Conservation (phyloP, 176 grass and related monocot genomes). For the Bonia amplexicaulis region DNA sequence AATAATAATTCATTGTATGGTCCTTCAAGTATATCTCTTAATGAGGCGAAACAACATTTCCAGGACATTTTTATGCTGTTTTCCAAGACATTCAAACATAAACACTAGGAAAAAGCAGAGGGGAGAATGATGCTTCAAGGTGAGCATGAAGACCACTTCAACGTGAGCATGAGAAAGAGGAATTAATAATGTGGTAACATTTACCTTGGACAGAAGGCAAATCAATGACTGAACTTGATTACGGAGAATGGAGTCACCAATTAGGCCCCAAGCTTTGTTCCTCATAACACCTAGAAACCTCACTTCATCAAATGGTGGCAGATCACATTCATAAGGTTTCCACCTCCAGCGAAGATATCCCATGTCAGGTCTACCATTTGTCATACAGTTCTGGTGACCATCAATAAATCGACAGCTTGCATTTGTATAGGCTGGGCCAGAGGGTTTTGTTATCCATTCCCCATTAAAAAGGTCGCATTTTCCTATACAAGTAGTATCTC, state of each 20-base stretch:
- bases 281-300: slow-evolving; percentile 66
- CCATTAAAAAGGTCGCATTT: slow-evolving; percentile 62
- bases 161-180: not conserved
- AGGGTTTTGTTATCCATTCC: slow-evolving; percentile 58
- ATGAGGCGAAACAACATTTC: not conserved
- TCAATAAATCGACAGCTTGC: slow-evolving; percentile 70
- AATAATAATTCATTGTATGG: not conserved
- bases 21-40: not conserved
- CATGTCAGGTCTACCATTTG: slow-evolving; percentile 64
- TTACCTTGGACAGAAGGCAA: slow-evolving; percentile 85
- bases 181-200: not conserved
- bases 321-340: slow-evolving; percentile 70
- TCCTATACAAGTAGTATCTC: slow-evolving; percentile 8
- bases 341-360: slow-evolving; percentile 70
- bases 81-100: slow-evolving; percentile 1
- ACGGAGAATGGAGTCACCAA: slow-evolving; percentile 86
- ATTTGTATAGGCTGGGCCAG: slow-evolving; percentile 79
- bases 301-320: slow-evolving; percentile 46
- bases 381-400: slow-evolving; percentile 71
- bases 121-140: not conserved
- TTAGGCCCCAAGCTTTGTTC: slow-evolving; percentile 66
- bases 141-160: not conserved
- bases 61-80: not conserved
- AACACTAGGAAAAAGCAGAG: not conserved
- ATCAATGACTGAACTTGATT: slow-evolving; percentile 83